Conservation (phyloP, 805 yeast species). For the Candida palmyrensis region DNA sequence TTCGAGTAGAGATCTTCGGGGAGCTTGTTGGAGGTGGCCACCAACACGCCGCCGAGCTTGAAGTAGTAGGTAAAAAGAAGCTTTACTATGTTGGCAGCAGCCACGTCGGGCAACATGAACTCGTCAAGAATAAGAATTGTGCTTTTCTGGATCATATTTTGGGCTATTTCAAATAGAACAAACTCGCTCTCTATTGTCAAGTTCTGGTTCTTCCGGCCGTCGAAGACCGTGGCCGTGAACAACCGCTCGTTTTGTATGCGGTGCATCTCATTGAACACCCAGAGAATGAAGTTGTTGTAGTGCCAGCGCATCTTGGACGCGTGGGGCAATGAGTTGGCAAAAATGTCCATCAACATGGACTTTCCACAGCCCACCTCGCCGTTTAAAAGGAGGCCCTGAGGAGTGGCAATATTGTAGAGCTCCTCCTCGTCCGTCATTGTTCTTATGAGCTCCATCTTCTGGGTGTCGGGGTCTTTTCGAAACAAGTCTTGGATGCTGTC, state of each 20-base stretch:
- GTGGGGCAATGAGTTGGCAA: conserved; percentile 61
- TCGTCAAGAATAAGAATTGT: conserved; percentile 65
- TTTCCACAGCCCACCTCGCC: conserved; percentile 76
- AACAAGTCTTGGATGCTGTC: conserved; percentile 17
- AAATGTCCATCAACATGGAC: conserved; percentile 68
- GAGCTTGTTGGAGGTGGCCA: conserved; percentile 67
- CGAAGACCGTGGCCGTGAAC: conserved; percentile 21
- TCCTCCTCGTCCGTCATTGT: conserved; percentile 60
- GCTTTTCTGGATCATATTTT: conserved; percentile 51
- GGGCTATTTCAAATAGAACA: conserved; percentile 61
- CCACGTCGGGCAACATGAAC: conserved; percentile 73
- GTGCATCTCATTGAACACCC: conserved; percentile 64
- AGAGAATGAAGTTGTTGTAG: conserved; percentile 62
- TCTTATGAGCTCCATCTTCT: conserved; percentile 39
- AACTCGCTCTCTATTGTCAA: conserved; percentile 55
- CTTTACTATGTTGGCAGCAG: conserved; percentile 65
- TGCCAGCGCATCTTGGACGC: conserved; percentile 66
- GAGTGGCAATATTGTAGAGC: conserved; percentile 46
- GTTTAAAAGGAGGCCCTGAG: conserved; percentile 58
- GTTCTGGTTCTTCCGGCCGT: conserved; percentile 15
- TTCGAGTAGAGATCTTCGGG: conserved; percentile 71
- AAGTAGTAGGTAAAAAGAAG: conserved; percentile 63
- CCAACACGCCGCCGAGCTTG: conserved; percentile 68
- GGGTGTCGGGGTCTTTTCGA: conserved; percentile 24
- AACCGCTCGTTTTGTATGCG: conserved; percentile 42